Percentiles rank a stretch among this genome's conserved stretches.
phyloP scores from a whole-genome alignment of 1,284 basidiomycete genomes.

The Trichosporon sp. region DNA sequence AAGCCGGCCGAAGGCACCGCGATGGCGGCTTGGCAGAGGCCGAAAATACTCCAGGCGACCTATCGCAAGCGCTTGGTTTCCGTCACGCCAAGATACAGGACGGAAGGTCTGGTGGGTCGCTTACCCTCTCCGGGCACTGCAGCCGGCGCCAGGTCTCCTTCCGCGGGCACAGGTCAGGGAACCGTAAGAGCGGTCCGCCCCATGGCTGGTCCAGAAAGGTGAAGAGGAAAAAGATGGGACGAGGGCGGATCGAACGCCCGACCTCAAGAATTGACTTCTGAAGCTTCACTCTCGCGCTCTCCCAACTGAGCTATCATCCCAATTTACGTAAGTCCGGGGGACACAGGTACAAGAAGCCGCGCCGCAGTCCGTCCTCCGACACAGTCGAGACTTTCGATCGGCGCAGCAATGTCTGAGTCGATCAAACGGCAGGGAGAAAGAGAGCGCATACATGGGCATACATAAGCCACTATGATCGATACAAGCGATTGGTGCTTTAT shows the following conservation, averaged over 20 bases:
- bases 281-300: constrained; percentile 20
- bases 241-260: constrained; percentile 20
- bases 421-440: background rate
- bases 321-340: background rate
- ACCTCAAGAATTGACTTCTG: constrained; percentile 21
- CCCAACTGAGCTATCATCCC: constrained; percentile 20
- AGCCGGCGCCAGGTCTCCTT: too few species aligned
- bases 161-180: too few species aligned
- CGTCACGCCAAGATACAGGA: background rate
- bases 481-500: background rate
- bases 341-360: background rate
- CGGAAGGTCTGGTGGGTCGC: background rate
- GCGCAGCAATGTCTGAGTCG: background rate
- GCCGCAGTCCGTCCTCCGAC: background rate
- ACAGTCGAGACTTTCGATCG: background rate
- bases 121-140: background rate
- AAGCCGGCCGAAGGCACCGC: constrained; percentile 2
- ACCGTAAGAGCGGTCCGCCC: too few species aligned
- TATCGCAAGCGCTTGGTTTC: background rate
- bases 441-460: background rate
- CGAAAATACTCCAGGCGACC: constrained; percentile 5
- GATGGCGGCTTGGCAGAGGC: background rate
- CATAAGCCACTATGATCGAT: background rate
- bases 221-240: constrained; percentile 11
- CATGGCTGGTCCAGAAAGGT: too few species aligned